These are phyloP conservation scores for Leucaena leucocephala DNA, from an alignment of 306 rosid genomes.

Conservation along the genomic window DNA sequence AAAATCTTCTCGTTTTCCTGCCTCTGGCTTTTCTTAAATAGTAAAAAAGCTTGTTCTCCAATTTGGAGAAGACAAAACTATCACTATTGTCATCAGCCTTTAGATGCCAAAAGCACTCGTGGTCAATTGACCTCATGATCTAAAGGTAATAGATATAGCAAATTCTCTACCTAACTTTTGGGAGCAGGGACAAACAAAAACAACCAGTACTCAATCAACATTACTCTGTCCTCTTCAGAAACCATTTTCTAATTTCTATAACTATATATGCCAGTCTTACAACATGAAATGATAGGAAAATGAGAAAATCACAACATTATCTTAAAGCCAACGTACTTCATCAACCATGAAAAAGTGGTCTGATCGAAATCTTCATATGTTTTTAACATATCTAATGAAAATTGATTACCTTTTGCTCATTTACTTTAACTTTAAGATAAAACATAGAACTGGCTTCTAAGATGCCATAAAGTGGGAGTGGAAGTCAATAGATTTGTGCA, in stretches of 20 bases:
- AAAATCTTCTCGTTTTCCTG: constrained; percentile 1
- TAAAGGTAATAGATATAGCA: background rate
- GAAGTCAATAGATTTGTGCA: background rate
- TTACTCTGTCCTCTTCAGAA: background rate
- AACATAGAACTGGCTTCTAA: background rate
- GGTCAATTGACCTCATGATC: background rate
- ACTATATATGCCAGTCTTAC: no score
- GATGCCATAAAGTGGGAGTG: background rate
- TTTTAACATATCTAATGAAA: background rate
- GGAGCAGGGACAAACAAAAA: background rate
- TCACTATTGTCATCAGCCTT: background rate
- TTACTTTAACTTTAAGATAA: background rate
- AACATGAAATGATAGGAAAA: background rate
- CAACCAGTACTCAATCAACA: background rate
- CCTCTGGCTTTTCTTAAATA: background rate
- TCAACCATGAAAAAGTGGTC: background rate
- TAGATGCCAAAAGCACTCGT: background rate
- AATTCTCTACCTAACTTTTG: background rate
- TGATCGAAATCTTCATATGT: background rate
- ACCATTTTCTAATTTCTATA: background rate
- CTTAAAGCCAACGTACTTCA: background rate
- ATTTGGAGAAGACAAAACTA: constrained; percentile 1
- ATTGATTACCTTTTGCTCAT: background rate
- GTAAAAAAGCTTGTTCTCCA: background rate
- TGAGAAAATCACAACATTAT: background rate